Evolutionary conservation across 116 monocot species (phyloP), one percentile per base, ranked within the genome.

Genomic region (Posidonia oceanica): DNA sequence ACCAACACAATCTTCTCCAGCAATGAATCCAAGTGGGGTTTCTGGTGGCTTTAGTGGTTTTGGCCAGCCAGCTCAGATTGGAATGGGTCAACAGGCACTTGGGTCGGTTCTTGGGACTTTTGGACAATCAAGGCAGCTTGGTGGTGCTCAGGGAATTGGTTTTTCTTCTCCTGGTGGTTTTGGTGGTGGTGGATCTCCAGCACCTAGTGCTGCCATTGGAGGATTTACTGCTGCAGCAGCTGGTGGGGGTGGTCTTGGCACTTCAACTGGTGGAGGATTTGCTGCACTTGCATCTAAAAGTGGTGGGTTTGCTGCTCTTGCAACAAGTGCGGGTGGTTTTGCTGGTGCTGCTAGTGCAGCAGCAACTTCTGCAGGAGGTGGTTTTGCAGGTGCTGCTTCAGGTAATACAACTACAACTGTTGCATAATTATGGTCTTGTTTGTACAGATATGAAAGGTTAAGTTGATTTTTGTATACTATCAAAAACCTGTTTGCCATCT

Each of bases 41-140:
- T 72, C 81, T 12, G 64, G 79, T 74, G 72, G 76, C 53, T 74
- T 66, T 14, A 54, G 64, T 64, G 77, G 91, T n/a, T 97, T 97
- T 80, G 97, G 89, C 65, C 92, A 83, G 70, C 81, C 92, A 64
- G 75, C 92, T 7, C 87, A 89, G 29, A 68, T 92, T 58, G 92
- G 97, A 71, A 53, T 74, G 12, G 89, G 81, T 17, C 89, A 93
- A 70, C 91, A 89, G 66, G 97, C 85, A 18, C 78, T 97, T 58
- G 97, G 97, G 38, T 89, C 89, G 18, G 97, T 97, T 79, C 87
- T 97, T 71, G 97, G 97, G 78, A 22, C 82, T 78, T 97, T 97
- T 75, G 97, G 97, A 57, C 92, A 91, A 75, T 89, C 97, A 38
- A 83, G 97, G 14, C 97, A 97, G 75, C 61, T 89, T 44, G 96